phyloP scores from a whole-genome alignment of 805 yeast genomes.

The Tetrapisispora arboricola region DNA sequence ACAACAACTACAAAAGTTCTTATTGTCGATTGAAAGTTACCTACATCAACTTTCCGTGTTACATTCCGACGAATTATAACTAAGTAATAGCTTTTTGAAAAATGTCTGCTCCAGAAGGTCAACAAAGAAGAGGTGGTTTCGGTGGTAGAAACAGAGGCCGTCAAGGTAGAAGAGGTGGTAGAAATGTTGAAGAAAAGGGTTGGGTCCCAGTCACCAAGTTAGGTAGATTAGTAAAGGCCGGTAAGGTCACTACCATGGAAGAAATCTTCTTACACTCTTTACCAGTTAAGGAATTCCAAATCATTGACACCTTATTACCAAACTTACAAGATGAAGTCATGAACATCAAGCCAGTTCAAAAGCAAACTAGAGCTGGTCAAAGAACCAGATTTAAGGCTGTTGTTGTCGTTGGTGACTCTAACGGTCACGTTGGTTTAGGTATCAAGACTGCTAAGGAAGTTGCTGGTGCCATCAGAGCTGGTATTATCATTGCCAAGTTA shows the following conservation, averaged over 20 bases:
- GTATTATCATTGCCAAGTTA: slow-evolving; percentile 97
- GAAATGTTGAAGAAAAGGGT: slow-evolving; percentile 93
- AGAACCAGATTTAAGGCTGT: slow-evolving; percentile 99
- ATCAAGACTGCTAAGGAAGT: slow-evolving; percentile 99
- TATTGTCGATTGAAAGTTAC: slow-evolving; percentile 45
- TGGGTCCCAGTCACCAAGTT: slow-evolving; percentile 99
- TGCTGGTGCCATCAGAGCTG: slow-evolving; percentile 99
- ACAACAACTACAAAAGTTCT: slow-evolving; percentile 4
- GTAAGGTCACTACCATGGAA: slow-evolving; percentile 92
- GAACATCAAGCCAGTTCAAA: slow-evolving; percentile 99
- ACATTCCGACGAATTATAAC: slow-evolving; percentile 34
- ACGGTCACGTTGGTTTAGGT: slow-evolving; percentile 99
- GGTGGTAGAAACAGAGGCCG: slow-evolving; percentile 50
- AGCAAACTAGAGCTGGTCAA: slow-evolving; percentile 99
- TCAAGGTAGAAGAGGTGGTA: slow-evolving; percentile 58
- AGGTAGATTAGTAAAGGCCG: slow-evolving; percentile 99
- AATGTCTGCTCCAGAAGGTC: slow-evolving; percentile 34
- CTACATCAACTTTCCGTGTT: slow-evolving; percentile 44
- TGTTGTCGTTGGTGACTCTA: slow-evolving; percentile 97
- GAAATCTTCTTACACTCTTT: slow-evolving; percentile 98
- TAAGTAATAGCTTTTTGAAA: slow-evolving; percentile 8
- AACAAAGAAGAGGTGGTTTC: slow-evolving; percentile 43
- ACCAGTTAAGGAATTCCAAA: slow-evolving; percentile 99
- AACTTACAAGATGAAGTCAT: slow-evolving; percentile 95
- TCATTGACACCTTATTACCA: slow-evolving; percentile 94